phyloP scores from a whole-genome alignment of 2,329 filamentous ascomycete genomes.

The Colletotrichum sp. region DNA sequence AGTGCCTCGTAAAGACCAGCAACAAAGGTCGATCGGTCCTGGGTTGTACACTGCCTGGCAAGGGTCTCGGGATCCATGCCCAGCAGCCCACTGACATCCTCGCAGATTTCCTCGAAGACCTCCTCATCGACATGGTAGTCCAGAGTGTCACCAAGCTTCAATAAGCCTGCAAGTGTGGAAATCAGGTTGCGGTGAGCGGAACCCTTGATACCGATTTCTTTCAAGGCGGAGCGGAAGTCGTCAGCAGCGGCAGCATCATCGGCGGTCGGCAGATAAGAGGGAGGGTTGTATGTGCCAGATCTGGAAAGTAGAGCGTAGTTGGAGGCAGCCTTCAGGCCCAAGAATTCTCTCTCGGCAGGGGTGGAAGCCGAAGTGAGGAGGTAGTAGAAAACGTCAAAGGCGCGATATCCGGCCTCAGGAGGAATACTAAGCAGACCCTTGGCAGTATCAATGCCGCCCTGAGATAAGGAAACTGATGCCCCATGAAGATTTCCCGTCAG shows the following conservation, averaged over 20 bases:
- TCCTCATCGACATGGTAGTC: conserved; percentile 87
- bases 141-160: conserved; percentile 91
- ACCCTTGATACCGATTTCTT: conserved; percentile 93
- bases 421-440: conserved; percentile 84
- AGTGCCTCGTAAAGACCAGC: conserved; percentile 90
- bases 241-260: conserved; percentile 93
- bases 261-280: conserved; percentile 86
- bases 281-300: conserved; percentile 85
- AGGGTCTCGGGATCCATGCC: conserved; percentile 88
- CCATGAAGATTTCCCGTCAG: conserved; percentile 79
- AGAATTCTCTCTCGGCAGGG: conserved; percentile 84
- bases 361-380: conserved; percentile 91
- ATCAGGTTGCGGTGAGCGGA: conserved; percentile 81
- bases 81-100: conserved; percentile 86
- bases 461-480: conserved; percentile 78
- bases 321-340: conserved; percentile 79
- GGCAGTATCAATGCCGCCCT: conserved; percentile 84
- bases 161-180: conserved; percentile 80
- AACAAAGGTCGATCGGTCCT: conserved; percentile 83
- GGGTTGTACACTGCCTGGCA: conserved; percentile 77
- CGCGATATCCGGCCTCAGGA: conserved; percentile 79
- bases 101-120: conserved; percentile 81
- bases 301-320: conserved; percentile 80
- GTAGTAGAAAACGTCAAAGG: conserved; percentile 98
- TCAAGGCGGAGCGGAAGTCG: conserved; percentile 86